Evolutionary conservation across 768 basidiomycete species (phyloP), one percentile per base, ranked within the genome.

Genomic region (Boletus tylopilopsis): DNA sequence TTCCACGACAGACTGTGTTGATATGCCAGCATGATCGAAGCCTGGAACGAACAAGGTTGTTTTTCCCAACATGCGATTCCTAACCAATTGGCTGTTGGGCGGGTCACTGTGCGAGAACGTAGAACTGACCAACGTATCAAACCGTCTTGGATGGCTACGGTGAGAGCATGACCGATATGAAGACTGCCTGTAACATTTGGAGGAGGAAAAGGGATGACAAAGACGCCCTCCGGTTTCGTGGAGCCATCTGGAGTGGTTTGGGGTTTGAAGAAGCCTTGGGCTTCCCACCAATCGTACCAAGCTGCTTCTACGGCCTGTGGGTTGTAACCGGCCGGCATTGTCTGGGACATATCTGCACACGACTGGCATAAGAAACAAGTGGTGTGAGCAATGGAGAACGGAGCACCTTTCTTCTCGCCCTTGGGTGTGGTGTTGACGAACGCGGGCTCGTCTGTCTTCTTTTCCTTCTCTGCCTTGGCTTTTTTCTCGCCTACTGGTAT

Each of bases 201-300:
- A 3, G 95, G 95, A 23, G 96, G 96, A 0, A 83, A 77, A 0
- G 94, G 89, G 23, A 99, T 81, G 51, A 94, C 84, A 64, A 97
- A 97, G 12, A 73, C 63, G 23, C 84, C 87, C 33, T 87, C 81
- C 1, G 78, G 73, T 43, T 82, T 81, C 42, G 74, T 68, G 15
- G 78, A 72, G 11, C 83, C 84, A 44, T 86, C 76, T 0, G 75
- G 62, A 0, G 75, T 75, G 15, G 79, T 69, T 50, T 80, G 77
- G 4, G 95, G 93, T 57, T 83, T 80, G 80, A 95, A 96, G 75
- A 86, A 95, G 5, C 92, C 94, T 61, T 93, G 78, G 4, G 82
- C 78, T 32, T 82, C 75, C 95, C 95, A 97, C 96, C 96, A 98
- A 60, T 95, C 92, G 60, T 98, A 98, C 92, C 96, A 97, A 2